Conservation (phyloP, 2,329 filamentous ascomycete genomes). For the Rhinocladiella similis region DNA sequence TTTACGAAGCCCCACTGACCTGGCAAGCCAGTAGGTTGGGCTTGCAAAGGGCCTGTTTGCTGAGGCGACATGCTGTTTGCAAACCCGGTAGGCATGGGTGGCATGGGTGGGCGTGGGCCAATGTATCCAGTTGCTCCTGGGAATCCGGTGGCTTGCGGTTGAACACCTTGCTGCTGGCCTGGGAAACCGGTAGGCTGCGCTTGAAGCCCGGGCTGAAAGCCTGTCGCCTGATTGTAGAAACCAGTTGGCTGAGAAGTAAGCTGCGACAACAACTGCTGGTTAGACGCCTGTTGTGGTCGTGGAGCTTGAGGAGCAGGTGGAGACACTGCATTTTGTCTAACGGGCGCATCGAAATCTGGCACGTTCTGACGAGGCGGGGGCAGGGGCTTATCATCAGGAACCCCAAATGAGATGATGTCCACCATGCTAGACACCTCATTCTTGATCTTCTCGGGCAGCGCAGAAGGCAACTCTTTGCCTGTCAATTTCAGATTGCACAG, state of each 20-base stretch:
- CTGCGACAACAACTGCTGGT: slow-evolving; percentile 58
- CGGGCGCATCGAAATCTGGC: slow-evolving; percentile 66
- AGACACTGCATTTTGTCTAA: slow-evolving; percentile 49
- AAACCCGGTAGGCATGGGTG: slow-evolving; percentile 76
- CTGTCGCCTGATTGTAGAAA: slow-evolving; percentile 64
- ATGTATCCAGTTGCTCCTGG: slow-evolving; percentile 76
- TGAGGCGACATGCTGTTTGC: slow-evolving; percentile 60
- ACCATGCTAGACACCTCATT: slow-evolving; percentile 99
- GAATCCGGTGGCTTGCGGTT: slow-evolving; percentile 70
- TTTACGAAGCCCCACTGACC: slow-evolving; percentile 99
- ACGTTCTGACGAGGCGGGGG: slow-evolving; percentile 61
- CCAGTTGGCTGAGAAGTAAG: slow-evolving; percentile 56
- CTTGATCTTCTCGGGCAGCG: slow-evolving; percentile 79
- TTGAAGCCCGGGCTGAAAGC: slow-evolving; percentile 57
- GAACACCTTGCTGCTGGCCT: slow-evolving; percentile 46
- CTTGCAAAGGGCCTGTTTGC: slow-evolving; percentile 73
- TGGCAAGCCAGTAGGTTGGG: slow-evolving; percentile 89
- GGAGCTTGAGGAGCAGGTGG: slow-evolving; percentile 63
- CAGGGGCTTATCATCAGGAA: slow-evolving; percentile 68
- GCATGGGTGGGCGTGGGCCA: slow-evolving; percentile 77
- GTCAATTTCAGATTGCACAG: slow-evolving; percentile 92
- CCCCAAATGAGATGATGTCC: slow-evolving; percentile 95
- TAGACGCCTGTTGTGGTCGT: slow-evolving; percentile 71
- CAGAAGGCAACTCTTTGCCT: slow-evolving; percentile 74
- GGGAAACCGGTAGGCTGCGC: slow-evolving; percentile 40